Base-by-base conservation (phyloP, 192 early-diverging fungal genomes). In the Backusella australiensis region DNA sequence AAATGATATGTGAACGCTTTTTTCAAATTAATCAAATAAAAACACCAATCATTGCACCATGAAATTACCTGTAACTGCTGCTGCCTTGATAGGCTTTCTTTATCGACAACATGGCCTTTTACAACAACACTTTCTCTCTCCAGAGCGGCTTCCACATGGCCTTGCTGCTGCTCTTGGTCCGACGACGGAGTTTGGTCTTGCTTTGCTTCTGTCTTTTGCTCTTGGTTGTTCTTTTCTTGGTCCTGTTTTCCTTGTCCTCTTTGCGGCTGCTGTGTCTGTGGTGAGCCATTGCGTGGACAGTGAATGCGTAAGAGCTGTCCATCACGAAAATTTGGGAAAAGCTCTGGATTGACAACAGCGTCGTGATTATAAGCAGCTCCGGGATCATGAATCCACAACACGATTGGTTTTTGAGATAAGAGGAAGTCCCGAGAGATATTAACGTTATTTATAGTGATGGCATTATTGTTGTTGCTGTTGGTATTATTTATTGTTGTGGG, bases 251-350 rank as follows among this genome's bases (percentile, higher is more conserved):
- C 17, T 65, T 75, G 59, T 0, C 36, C 26, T 38, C 26, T 17
- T 63, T 75, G 68, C 29, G 59, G 74, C 23, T 67, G 74, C 29
- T 71, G 70, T 8, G 26, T 49, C 6, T 42, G 41, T 26, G 56
- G 56, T 6, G 42, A n/a, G 26, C 70, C 70, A 46, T 44, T 65
- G 14, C 72, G 73, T 5, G 85, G 80, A 46, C 83, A 85, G 67
- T 84, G 85, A 41, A 95, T 85, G 70, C 90, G 87, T 29, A 95
- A 82, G 23, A 94, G 74, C 75, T 94, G 91, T 34, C 91, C 91
- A 19, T 83, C 77, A 46, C 79, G 73, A n/a, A 90, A 76, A 17
- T 78, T 85, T 4, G 90, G 87, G 72, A 95, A 91, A 34, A 73
- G 76, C 65, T 93, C 89, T 1, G 93, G 92, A 73, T 94, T 92